Base-by-base conservation (phyloP, 139 green algal genomes). In the Marvania coccoides region DNA sequence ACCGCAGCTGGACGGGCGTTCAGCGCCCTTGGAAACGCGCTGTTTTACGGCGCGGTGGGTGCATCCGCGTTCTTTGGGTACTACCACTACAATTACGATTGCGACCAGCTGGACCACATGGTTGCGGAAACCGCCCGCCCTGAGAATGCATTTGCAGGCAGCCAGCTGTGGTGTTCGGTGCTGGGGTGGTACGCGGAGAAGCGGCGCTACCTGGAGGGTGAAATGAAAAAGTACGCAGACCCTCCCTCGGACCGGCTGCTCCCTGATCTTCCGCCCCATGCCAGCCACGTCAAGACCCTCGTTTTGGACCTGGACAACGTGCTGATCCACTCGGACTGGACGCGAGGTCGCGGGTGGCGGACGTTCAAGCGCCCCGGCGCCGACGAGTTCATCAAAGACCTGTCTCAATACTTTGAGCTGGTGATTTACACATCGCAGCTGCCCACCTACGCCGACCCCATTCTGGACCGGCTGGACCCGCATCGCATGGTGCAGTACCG, bases 271-370 rank as follows among this genome's bases (percentile, higher is more conserved):
- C 80, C 73, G 0, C 85, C 83, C 5, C 65, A 83, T 28, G 66
- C 80, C n/a, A 67, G 69, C n/a, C 73, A 88, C 70, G 75, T 94
- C 38, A 90, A 91, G 60, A 98, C 93, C 12, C 80, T 98, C 23
- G 93, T 99, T 28, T 81, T 99, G 36, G 94, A 99, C 78, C 72
- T 99, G 47, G 88, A 98, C 58, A 88, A 94, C 31, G 70, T 92
- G 51, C 83, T 98, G 58, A 80, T 98, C 36, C 83, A 92, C 61
- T 91, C 86, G 12, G 81, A 97, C 61, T 98, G 94, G 94, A 95
- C 83, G 23, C 80, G 90, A 3, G 79, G 65, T 2, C 60, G 75
- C 4, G 87, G 87, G 13, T 94, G 87, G 87, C 71, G 85, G 33
- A 91, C 89, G 23, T 95, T 93, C 79, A 97, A 97, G 77, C 83